Conservation (phyloP, 768 basidiomycete species). For the Leccinum aurantiacum region DNA sequence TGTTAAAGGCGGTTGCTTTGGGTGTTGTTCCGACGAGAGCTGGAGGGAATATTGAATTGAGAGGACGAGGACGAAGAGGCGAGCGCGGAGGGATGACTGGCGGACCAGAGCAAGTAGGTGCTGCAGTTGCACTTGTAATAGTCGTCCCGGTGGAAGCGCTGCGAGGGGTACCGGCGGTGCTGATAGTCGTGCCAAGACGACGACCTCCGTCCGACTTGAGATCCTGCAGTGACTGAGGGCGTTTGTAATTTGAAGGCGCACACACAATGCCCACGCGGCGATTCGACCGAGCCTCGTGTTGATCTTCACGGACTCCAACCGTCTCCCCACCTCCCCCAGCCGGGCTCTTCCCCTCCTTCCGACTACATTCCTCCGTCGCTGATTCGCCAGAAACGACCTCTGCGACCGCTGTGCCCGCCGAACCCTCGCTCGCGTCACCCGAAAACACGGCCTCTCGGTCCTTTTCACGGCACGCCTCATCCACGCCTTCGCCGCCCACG, state of each 20-base stretch:
- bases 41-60: neutral
- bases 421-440: conserved; percentile 20
- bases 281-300: conserved; percentile 39
- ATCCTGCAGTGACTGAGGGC: conserved; percentile 31
- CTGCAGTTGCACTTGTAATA: neutral
- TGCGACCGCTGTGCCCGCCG: conserved; percentile 11
- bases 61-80: conserved; percentile 33
- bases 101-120: conserved; percentile 8
- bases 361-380: neutral
- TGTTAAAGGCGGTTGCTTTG: conserved; percentile 3
- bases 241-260: conserved; percentile 37
- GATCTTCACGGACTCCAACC: conserved; percentile 18
- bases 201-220: conserved; percentile 21
- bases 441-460: conserved; percentile 20
- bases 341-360: neutral
- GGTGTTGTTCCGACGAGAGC: conserved; percentile 19
- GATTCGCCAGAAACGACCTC: conserved; percentile 10
- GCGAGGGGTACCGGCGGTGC: conserved; percentile 6
- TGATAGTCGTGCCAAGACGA: conserved; percentile 16
- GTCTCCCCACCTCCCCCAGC: conserved; percentile 24
- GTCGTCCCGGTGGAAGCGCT: conserved; percentile 10
- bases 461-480: conserved; percentile 22
- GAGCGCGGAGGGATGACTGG: conserved; percentile 33
- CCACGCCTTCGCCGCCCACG: conserved; percentile 24
- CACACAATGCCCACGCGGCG: conserved; percentile 45